Percentiles rank a stretch among this genome's conserved stretches.
phyloP scores from a whole-genome alignment of 2,329 filamentous ascomycete species.

The Aureobasidium sp. region DNA sequence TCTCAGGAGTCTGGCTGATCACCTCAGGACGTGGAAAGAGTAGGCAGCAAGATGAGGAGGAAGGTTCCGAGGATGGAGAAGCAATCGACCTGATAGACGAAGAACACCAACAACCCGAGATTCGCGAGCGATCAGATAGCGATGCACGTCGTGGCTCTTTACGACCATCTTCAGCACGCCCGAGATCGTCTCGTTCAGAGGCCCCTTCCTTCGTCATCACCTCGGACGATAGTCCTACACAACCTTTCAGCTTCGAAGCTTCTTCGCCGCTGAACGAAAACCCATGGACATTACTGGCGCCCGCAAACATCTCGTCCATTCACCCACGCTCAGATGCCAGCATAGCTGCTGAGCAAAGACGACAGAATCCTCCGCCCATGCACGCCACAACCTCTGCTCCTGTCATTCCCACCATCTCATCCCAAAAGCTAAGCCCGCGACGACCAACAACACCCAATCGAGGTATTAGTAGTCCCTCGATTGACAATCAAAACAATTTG shows the following conservation, averaged over 20 bases:
- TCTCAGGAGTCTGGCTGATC: constrained; percentile 94
- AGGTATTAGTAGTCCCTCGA: constrained; percentile 18
- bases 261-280: constrained; percentile 2
- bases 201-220: constrained; percentile 19
- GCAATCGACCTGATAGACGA: constrained; percentile 33
- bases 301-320: constrained; percentile 22
- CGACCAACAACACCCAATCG: constrained; percentile 17
- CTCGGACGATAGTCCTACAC: constrained; percentile 8
- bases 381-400: constrained; percentile 30
- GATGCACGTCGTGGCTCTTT: constrained; percentile 1
- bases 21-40: constrained; percentile 66
- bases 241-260: constrained; percentile 8
- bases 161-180: neutral
- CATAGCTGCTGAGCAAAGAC: constrained; percentile 16
- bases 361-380: constrained; percentile 19
- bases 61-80: constrained; percentile 31
- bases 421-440: neutral
- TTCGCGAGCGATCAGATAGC: constrained; percentile 18
- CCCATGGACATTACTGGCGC: constrained; percentile 9
- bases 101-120: constrained; percentile 23
- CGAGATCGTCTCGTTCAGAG: constrained; percentile 12
- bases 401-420: constrained; percentile 19
- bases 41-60: constrained; percentile 44
- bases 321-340: constrained; percentile 20
- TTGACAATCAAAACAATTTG: constrained; percentile 4